Evolutionary conservation across 1,284 basidiomycete genomes (phyloP).

Genomic region (Trichosporon sp.): DNA sequence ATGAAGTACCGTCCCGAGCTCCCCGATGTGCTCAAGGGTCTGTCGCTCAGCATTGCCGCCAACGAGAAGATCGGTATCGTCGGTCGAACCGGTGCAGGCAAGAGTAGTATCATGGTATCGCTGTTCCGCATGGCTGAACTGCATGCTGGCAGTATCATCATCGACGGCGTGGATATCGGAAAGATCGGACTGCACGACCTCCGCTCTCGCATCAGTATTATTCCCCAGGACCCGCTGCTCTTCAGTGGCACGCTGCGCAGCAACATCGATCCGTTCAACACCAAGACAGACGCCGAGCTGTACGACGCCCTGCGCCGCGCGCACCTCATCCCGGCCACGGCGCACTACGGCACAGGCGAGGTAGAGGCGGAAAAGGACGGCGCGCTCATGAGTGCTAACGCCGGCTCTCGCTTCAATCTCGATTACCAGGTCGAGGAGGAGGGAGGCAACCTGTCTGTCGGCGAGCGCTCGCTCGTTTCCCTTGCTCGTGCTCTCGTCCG

Average conservation of each 20-base stretch:
- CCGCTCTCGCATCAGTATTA: constrained; percentile 56
- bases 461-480: constrained; percentile 61
- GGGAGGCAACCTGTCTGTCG: constrained; percentile 68
- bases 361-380: constrained; percentile 18
- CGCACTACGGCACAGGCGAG: constrained; percentile 10
- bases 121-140: constrained; percentile 51
- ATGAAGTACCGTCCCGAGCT: constrained; percentile 53
- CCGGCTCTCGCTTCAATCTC: constrained; percentile 60
- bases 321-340: constrained; percentile 55
- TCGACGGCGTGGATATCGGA: constrained; percentile 50
- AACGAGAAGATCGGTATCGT: constrained; percentile 56
- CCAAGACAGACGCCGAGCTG: constrained; percentile 65
- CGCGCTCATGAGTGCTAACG: constrained; percentile 8
- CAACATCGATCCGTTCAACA: constrained; percentile 67
- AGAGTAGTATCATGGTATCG: constrained; percentile 55
- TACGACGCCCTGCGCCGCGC: constrained; percentile 78
- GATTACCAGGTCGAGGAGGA: constrained; percentile 79
- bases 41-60: constrained; percentile 51
- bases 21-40: constrained; percentile 55
- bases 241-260: constrained; percentile 57
- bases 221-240: constrained; percentile 73
- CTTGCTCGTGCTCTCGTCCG: constrained; percentile 63
- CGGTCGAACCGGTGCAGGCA: constrained; percentile 55
- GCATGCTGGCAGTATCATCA: constrained; percentile 45
- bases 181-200: constrained; percentile 53